Evolutionary conservation across 352 stramenopile species (phyloP).

Genomic region (Globisporangium yorkense): DNA sequence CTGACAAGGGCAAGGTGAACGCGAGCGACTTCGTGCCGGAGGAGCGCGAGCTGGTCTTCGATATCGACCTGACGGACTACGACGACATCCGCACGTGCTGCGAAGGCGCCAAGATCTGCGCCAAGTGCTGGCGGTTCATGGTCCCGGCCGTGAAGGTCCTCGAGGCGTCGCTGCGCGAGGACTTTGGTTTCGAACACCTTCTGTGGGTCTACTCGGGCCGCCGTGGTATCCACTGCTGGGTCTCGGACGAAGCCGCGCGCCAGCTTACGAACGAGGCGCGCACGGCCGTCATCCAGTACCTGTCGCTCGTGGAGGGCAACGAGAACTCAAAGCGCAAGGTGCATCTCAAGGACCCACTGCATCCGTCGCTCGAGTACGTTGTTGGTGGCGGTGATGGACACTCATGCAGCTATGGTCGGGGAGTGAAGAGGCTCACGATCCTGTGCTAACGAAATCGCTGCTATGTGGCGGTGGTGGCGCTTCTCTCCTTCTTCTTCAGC

Average conservation of each 20-base stretch:
- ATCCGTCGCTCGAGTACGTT: constrained; percentile 89
- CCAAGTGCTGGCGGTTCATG: constrained; percentile 98
- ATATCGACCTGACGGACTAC: constrained; percentile 99
- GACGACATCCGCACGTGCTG: constrained; percentile 98
- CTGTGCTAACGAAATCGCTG: too few species aligned
- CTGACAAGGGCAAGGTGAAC: constrained; percentile 85
- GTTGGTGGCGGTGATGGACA: background rate
- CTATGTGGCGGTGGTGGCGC: background rate
- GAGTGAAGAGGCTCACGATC: too few species aligned
- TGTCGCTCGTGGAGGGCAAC: constrained; percentile 91
- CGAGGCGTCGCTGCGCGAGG: constrained; percentile 86
- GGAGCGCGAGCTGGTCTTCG: constrained; percentile 98
- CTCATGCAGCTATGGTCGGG: too few species aligned
- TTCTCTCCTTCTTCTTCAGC: constrained; percentile 15
- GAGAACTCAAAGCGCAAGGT: constrained; percentile 89
- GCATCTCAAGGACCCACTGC: constrained; percentile 88
- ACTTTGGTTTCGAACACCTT: constrained; percentile 98
- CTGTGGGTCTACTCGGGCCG: constrained; percentile 99
- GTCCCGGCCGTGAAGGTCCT: constrained; percentile 95
- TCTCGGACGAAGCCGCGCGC: constrained; percentile 93
- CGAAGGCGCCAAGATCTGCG: constrained; percentile 86
- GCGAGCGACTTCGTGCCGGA: constrained; percentile 86
- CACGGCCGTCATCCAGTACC: constrained; percentile 95
- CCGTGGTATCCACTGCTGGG: constrained; percentile 99
- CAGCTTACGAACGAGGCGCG: constrained; percentile 95